Conservation (phyloP, 2,329 filamentous ascomycete genomes). For the Phyllosticta citribraziliensis region DNA sequence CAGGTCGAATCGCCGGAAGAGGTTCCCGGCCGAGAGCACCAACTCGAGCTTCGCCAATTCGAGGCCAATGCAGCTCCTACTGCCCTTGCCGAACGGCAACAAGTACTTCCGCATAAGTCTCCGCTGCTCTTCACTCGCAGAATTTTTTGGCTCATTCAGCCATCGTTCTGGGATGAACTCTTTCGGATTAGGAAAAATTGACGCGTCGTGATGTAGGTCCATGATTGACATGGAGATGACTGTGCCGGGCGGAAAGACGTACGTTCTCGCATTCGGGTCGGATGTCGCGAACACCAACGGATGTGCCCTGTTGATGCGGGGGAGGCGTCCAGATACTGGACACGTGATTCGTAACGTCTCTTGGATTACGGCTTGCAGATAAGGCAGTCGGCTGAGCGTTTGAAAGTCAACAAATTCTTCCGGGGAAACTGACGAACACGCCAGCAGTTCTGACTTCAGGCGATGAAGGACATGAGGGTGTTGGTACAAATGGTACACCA, state of each 20-base stretch:
- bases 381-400: slow-evolving; percentile 13
- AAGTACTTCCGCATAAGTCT: slow-evolving; percentile 12
- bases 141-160: slow-evolving; percentile 10
- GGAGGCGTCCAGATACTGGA: slow-evolving; percentile 12
- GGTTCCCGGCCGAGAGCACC: not conserved
- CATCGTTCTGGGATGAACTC: slow-evolving; percentile 15
- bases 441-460: slow-evolving; percentile 26
- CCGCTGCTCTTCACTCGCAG: not conserved
- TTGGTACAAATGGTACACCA: slow-evolving; percentile 28
- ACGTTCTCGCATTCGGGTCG: not conserved
- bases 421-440: not conserved
- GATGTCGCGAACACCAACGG: slow-evolving; percentile 11
- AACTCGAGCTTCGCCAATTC: slow-evolving; percentile 7
- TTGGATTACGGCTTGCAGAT: slow-evolving; percentile 14
- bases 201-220: slow-evolving; percentile 11
- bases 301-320: slow-evolving; percentile 10
- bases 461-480: slow-evolving; percentile 20
- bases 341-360: slow-evolving; percentile 13
- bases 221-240: slow-evolving; percentile 12
- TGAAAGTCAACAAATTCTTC: not conserved
- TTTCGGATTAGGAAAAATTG: slow-evolving; percentile 13
- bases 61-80: slow-evolving; percentile 14
- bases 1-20: not conserved
- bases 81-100: slow-evolving; percentile 14
- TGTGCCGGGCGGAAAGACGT: slow-evolving; percentile 13